Conservation (phyloP, 176 grass and related monocot genomes). For the Carex parvula region DNA sequence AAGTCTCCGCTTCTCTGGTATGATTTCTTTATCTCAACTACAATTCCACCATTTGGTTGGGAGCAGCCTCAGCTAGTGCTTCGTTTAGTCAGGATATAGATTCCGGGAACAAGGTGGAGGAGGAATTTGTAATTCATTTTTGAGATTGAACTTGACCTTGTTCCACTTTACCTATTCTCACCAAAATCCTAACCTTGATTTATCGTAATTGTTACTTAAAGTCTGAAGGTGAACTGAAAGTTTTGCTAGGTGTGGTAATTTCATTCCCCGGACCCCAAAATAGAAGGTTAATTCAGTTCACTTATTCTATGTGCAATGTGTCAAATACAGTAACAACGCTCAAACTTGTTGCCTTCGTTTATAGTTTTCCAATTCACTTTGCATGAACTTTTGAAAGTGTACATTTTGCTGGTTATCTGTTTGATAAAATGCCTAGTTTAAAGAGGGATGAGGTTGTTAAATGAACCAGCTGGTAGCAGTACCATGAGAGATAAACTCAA, state of each 20-base stretch:
- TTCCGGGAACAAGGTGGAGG: neutral
- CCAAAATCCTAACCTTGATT: neutral
- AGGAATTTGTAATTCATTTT: conserved; percentile 1
- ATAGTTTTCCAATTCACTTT: neutral
- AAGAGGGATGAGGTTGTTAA: neutral
- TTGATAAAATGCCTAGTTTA: conserved; percentile 7
- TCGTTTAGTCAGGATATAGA: neutral
- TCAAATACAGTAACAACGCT: neutral
- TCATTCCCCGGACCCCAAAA: neutral
- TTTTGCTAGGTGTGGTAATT: neutral
- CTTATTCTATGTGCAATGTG: neutral
- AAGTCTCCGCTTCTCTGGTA: neutral
- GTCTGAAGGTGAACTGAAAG: neutral
- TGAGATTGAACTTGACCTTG: neutral
- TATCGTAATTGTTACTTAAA: neutral
- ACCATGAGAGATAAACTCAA: neutral
- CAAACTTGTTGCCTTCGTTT: neutral
- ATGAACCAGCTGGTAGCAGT: neutral
- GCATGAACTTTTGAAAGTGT: neutral
- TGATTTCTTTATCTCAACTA: neutral
- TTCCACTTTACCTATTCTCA: neutral
- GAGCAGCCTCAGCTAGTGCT: neutral
- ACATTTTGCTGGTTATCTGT: neutral
- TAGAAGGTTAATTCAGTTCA: neutral
- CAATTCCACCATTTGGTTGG: neutral